Conservation (phyloP, 768 basidiomycete genomes). For the Pholiota microspora region DNA sequence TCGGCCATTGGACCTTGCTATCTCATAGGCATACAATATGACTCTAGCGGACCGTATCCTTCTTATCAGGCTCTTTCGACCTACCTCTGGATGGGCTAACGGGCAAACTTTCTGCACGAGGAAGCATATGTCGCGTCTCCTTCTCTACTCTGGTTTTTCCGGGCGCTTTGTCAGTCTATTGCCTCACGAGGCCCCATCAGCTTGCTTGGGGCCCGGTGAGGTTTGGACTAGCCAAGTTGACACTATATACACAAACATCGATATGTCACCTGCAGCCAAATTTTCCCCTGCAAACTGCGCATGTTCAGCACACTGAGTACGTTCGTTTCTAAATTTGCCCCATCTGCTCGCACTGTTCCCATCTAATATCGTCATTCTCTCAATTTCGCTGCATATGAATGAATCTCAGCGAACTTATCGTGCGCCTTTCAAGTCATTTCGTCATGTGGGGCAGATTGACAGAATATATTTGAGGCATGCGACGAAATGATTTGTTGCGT, state of each 20-base stretch:
- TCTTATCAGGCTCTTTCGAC: too few relatives aligned
- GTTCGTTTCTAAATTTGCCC: background rate
- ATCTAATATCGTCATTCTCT: background rate
- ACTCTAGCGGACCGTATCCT: too few relatives aligned
- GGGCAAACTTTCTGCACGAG: background rate
- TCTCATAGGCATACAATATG: too few relatives aligned
- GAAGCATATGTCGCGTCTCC: background rate
- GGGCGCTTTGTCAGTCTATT: background rate
- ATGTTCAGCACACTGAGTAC: background rate
- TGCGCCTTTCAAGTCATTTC: background rate
- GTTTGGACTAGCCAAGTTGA: background rate
- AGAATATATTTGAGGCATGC: background rate
- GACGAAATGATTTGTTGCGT: background rate
- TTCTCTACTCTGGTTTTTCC: conserved; percentile 6
- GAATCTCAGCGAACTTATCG: too few relatives aligned
- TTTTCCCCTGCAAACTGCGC: background rate
- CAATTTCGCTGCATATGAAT: background rate
- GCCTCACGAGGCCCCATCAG: too few relatives aligned
- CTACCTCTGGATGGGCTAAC: background rate
- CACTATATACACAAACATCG: background rate
- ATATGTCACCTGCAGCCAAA: background rate
- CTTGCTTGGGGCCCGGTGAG: background rate
- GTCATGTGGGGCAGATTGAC: background rate
- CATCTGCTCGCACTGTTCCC: background rate
- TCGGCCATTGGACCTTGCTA: too few relatives aligned